Evolutionary conservation across 495 filamentous ascomycete genomes (phyloP).

Genomic region (Usnea hakonensis): DNA sequence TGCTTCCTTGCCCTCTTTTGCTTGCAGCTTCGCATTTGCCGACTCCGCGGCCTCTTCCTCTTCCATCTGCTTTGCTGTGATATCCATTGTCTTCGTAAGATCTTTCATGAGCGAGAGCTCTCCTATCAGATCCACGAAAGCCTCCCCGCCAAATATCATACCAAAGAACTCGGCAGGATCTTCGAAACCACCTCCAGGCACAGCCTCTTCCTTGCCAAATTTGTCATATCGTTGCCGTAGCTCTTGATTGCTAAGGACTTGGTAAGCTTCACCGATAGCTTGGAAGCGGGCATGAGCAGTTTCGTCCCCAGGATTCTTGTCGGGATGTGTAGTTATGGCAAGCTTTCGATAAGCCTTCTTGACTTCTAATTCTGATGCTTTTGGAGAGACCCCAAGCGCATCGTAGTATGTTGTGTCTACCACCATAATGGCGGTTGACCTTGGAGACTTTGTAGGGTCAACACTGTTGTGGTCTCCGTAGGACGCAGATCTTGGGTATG

Average conservation of each 20-base stretch:
- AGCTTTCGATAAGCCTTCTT: constrained; percentile 99
- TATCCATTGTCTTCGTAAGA: constrained; percentile 83
- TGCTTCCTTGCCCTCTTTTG: constrained; percentile 28
- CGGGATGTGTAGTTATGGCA: constrained; percentile 76
- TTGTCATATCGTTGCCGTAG: constrained; percentile 91
- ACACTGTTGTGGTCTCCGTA: too few relatives aligned
- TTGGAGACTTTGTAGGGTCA: background rate
- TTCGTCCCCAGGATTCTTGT: constrained; percentile 97
- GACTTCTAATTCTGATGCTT: constrained; percentile 90
- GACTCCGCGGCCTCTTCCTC: constrained; percentile 49
- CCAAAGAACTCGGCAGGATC: constrained; percentile 97
- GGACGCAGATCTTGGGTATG: background rate
- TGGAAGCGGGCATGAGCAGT: constrained; percentile 93
- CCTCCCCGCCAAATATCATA: constrained; percentile 96
- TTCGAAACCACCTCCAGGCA: constrained; percentile 83
- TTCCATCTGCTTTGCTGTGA: constrained; percentile 66
- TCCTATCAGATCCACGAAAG: constrained; percentile 85
- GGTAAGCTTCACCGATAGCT: constrained; percentile 94
- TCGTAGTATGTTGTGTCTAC: constrained; percentile 88
- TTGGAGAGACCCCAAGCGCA: constrained; percentile 75
- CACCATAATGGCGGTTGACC: constrained; percentile 50
- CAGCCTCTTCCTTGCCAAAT: constrained; percentile 85
- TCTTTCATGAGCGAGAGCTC: constrained; percentile 92
- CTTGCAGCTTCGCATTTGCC: constrained; percentile 43
- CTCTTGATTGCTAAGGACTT: constrained; percentile 83